A percentile compares a stretch with the other conserved stretches of the same genome.
Conservation (phyloP, 2,329 filamentous ascomycete genomes). For the Lasiodiplodia sp. region DNA sequence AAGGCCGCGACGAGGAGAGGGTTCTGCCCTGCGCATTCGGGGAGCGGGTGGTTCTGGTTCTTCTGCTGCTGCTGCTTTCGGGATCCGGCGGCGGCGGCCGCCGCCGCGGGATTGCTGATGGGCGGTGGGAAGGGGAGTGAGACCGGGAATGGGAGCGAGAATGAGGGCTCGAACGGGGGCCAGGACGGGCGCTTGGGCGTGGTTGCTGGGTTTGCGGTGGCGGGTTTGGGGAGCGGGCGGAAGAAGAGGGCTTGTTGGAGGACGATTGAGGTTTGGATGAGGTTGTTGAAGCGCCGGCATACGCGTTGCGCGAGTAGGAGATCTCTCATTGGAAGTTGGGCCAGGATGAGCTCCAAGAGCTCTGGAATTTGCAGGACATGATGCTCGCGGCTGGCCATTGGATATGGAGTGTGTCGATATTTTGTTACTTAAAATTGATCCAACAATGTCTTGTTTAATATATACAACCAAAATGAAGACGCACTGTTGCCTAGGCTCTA, state of each 20-base stretch:
- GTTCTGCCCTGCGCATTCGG: background rate
- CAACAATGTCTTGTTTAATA: too few relatives aligned
- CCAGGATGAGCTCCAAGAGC: background rate
- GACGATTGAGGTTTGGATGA: background rate
- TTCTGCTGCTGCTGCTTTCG: too few relatives aligned
- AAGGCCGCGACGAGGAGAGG: background rate
- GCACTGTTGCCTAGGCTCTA: too few relatives aligned
- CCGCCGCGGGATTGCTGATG: too few relatives aligned
- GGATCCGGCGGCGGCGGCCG: too few relatives aligned
- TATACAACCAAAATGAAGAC: too few relatives aligned
- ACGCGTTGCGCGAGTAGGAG: background rate
- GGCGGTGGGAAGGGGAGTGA: too few relatives aligned
- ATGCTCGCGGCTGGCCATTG: background rate
- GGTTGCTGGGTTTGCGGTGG: background rate
- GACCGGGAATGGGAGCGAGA: background rate
- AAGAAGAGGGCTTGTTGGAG: conserved; percentile 5
- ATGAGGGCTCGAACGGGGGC: background rate
- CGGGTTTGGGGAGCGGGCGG: background rate
- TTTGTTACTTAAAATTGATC: too few relatives aligned
- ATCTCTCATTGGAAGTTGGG: background rate
- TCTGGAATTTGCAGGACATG: background rate
- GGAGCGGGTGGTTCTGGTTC: too few relatives aligned
- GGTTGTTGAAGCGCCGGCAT: background rate
- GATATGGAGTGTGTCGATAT: too few relatives aligned
- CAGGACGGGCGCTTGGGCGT: background rate